Percentiles rank a stretch among this genome's conserved stretches.
Conservation (phyloP, 352 stramenopile species). For the Pythium insidiosum region DNA sequence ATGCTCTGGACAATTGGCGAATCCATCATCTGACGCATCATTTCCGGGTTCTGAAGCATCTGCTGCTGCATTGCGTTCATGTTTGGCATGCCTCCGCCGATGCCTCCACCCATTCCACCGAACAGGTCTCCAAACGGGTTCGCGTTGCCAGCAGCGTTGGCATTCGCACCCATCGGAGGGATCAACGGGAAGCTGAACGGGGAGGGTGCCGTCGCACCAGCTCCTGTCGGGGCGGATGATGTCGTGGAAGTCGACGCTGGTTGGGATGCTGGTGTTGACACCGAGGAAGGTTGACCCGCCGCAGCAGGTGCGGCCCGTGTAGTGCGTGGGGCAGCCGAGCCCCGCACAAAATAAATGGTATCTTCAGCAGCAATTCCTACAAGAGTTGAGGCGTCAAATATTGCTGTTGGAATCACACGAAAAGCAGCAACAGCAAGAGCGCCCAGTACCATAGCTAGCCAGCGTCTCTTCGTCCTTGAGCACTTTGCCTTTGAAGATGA, state of each 20-base stretch:
- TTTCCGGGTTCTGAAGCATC: conserved; percentile 84
- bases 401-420: no score
- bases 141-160: conserved; percentile 6
- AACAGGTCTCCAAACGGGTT: conserved; percentile 63
- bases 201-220: conserved; percentile 18
- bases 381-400: neutral
- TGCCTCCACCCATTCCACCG: conserved; percentile 10
- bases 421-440: no score
- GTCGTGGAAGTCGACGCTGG: conserved; percentile 8
- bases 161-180: conserved; percentile 14
- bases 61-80: conserved; percentile 86
- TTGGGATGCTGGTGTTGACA: no score
- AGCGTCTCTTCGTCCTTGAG: conserved; percentile 86
- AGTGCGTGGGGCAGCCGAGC: conserved; percentile 28
- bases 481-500: conserved; percentile 89
- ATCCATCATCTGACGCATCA: conserved; percentile 86
- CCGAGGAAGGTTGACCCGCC: no score
- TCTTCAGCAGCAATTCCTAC: conserved; percentile 68
- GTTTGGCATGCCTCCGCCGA: conserved; percentile 31
- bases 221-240: conserved; percentile 10
- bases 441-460: conserved; percentile 69
- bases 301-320: conserved; percentile 11
- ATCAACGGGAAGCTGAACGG: conserved; percentile 52
- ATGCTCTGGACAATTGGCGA: conserved; percentile 90
- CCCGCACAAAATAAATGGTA: conserved; percentile 83